Conservation (phyloP, 2,329 filamentous ascomycete species). For the Neofusicoccum cordaticola region DNA sequence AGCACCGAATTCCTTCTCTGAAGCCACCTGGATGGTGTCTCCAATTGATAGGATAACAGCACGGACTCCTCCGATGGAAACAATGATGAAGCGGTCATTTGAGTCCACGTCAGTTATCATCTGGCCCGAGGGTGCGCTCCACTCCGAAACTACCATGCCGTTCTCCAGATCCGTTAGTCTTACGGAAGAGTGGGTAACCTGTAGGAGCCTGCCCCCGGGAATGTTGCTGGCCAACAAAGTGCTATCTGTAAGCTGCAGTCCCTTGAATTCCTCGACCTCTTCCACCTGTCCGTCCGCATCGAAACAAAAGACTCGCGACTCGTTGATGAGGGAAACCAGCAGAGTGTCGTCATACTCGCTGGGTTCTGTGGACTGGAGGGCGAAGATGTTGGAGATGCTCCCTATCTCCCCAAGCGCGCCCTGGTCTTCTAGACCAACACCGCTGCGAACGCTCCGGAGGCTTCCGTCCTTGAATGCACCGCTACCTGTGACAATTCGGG, state of each 20-base stretch:
- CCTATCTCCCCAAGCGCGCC: slow-evolving; percentile 78
- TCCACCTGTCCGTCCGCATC: slow-evolving; percentile 73
- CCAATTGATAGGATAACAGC: slow-evolving; percentile 67
- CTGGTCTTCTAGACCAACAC: slow-evolving; percentile 85
- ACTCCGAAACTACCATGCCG: slow-evolving; percentile 54
- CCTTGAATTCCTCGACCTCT: slow-evolving; percentile 74
- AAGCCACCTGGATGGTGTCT: slow-evolving; percentile 56
- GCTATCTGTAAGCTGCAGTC: slow-evolving; percentile 64
- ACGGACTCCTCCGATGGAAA: slow-evolving; percentile 73
- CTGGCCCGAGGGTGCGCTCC: slow-evolving; percentile 51
- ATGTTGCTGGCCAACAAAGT: slow-evolving; percentile 72
- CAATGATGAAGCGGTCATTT: slow-evolving; percentile 65
- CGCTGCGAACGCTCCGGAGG: slow-evolving; percentile 84
- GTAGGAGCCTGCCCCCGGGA: slow-evolving; percentile 62
- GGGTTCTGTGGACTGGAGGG: slow-evolving; percentile 55
- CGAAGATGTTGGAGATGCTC: slow-evolving; percentile 70
- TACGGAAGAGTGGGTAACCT: slow-evolving; percentile 68
- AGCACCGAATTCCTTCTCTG: slow-evolving; percentile 59
- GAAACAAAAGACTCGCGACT: slow-evolving; percentile 82
- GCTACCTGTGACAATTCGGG: slow-evolving; percentile 87
- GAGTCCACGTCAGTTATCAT: slow-evolving; percentile 76
- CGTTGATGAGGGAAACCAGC: slow-evolving; percentile 75
- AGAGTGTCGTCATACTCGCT: slow-evolving; percentile 64
- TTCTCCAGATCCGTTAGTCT: slow-evolving; percentile 61
- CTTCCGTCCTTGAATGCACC: slow-evolving; percentile 88